Evolutionary conservation across 768 basidiomycete genomes (phyloP).

Genomic region (Kwoniella newhampshirensis): DNA sequence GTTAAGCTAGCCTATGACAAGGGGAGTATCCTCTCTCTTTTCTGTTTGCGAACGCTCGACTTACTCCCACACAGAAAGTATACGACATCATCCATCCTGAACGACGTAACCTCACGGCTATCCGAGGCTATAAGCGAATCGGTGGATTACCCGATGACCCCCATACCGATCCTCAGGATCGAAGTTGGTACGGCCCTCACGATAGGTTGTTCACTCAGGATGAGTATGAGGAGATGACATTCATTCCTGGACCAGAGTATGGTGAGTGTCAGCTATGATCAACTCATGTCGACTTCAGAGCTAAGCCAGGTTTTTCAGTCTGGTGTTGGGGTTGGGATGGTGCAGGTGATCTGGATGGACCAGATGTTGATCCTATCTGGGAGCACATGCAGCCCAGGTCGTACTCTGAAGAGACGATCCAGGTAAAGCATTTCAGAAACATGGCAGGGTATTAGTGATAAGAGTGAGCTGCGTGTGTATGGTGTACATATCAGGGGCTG

Average conservation of each 20-base stretch:
- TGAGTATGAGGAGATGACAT: conserved; percentile 73
- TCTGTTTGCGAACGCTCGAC: neutral
- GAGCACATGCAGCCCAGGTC: conserved; percentile 71
- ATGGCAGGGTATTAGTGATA: conserved; percentile 25
- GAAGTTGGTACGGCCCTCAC: conserved; percentile 95
- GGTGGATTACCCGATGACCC: conserved; percentile 97
- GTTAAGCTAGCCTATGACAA: conserved; percentile 95
- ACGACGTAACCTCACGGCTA: conserved; percentile 89
- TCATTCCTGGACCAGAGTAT: conserved; percentile 76
- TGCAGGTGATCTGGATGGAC: conserved; percentile 94
- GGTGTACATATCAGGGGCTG: too few relatives aligned
- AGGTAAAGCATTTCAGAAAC: conserved; percentile 62
- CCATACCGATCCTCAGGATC: conserved; percentile 92
- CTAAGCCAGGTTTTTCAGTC: conserved; percentile 58
- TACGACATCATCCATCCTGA: conserved; percentile 91
- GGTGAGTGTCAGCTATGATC: too few relatives aligned
- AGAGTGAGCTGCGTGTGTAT: neutral
- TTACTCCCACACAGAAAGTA: conserved; percentile 64
- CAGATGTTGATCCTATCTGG: conserved; percentile 98
- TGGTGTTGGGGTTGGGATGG: conserved; percentile 99
- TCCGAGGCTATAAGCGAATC: conserved; percentile 87
- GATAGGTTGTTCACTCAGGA: conserved; percentile 89
- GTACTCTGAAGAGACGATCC: conserved; percentile 62
- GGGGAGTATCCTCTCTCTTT: conserved; percentile 56
- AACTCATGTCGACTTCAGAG: conserved; percentile 10